Evolutionary conservation across 495 filamentous ascomycete genomes (phyloP), one percentile per base, ranked within the genome.

Genomic region (Podospora didyma): DNA sequence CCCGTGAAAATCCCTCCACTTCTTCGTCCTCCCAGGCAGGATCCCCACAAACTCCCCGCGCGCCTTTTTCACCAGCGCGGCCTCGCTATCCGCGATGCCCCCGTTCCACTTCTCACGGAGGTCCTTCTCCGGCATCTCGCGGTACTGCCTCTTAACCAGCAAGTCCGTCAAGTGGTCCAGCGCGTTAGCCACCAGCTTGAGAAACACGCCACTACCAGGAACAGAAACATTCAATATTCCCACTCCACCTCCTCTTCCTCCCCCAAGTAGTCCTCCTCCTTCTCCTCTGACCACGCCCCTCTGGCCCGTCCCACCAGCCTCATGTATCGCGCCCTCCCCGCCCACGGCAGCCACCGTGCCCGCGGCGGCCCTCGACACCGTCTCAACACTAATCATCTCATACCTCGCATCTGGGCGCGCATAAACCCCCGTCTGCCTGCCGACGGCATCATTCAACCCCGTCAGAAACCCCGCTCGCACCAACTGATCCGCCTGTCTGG

Each of bases 81-180:
- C 77, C 64, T 81, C 44, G 11, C 7, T 82, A 20, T 82, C 78
- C 31, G 80, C 80, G 14, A 89, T 72, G 7, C 87, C 88, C 16
- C 90, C 91, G 48, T 95, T 86, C 90, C 91, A 96, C 4, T 84
- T 82, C 65, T 94, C 89, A 17, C 79, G 79, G 4, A 96, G 77
- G 21, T 88, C 67, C 22, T 75, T 67, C 56, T 90, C 71, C 5
- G 90, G 86, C 2, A 79, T 81, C 69, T 93, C 88, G 49, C 78
- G 73, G 64, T 75, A 84, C 49, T 72, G 75, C 0, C 85, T 82
- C 73, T 85, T 87, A n/a, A 73, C 70, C 3, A 95, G 73, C 41
- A 95, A 69, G 16, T 78, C 68, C 7, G 87, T 57, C 0, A 96
- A 69, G 66, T 92, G 87, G 11, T 78, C 74, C 20, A 90, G 82